phyloP scores from a whole-genome alignment of 208 protist species.

The Wallacemonas sp. region DNA sequence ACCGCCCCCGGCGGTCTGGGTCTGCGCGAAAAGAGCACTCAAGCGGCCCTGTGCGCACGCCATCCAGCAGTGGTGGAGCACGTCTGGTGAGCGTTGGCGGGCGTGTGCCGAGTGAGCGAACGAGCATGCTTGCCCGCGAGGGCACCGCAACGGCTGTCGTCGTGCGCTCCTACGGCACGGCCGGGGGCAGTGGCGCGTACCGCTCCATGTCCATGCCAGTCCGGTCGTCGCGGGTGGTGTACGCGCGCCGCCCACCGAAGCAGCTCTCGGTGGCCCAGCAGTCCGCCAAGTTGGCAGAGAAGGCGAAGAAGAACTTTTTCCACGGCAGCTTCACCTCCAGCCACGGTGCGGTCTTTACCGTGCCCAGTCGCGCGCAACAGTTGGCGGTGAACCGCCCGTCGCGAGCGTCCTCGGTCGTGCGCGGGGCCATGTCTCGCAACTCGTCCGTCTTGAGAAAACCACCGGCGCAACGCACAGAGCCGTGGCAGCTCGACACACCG shows the following conservation, averaged over 20 bases:
- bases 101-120: slow-evolving; percentile 13
- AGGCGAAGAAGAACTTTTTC: slow-evolving; percentile 71
- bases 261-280: slow-evolving; percentile 64
- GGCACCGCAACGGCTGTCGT: background rate
- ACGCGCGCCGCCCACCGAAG: slow-evolving; percentile 27
- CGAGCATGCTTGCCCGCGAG: background rate
- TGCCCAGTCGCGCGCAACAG: slow-evolving; percentile 62
- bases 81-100: slow-evolving; percentile 3
- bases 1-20: background rate
- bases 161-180: slow-evolving; percentile 39
- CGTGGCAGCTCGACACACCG: slow-evolving; percentile 29
- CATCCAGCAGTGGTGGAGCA: slow-evolving; percentile 20
- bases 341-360: slow-evolving; percentile 71
- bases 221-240: slow-evolving; percentile 46
- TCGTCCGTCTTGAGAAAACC: slow-evolving; percentile 3
- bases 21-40: background rate
- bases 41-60: slow-evolving; percentile 17
- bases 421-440: slow-evolving; percentile 21
- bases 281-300: slow-evolving; percentile 56
- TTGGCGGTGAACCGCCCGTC: slow-evolving; percentile 43
- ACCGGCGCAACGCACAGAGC: background rate
- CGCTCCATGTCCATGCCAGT: slow-evolving; percentile 67
- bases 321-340: slow-evolving; percentile 80
- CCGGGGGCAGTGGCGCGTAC: background rate
- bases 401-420: slow-evolving; percentile 24